These are phyloP conservation scores for Pyrenophora tritici-repentis DNA, from an alignment of 2,329 filamentous ascomycete genomes.

Conservation along the genomic window DNA sequence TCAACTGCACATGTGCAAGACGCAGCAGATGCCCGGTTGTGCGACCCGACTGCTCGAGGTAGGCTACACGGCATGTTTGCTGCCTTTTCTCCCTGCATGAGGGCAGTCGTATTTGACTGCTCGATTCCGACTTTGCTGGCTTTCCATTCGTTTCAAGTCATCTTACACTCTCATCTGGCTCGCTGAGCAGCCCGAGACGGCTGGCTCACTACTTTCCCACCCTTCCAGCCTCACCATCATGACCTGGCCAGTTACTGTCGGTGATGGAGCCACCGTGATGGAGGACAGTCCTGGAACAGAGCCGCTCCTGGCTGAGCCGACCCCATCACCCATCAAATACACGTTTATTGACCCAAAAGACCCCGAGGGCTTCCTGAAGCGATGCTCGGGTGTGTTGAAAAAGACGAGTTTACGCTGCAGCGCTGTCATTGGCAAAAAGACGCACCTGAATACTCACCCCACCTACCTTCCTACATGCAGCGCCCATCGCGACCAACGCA, in stretches of 20 bases:
- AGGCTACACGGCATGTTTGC: conserved; percentile 14
- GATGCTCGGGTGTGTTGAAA: conserved; percentile 37
- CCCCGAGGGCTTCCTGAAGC: conserved; percentile 33
- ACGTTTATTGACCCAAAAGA: conserved; percentile 28
- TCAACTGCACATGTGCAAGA: background rate
- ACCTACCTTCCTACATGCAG: conserved; percentile 38
- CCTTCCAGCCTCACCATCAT: background rate
- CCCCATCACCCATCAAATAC: conserved; percentile 3
- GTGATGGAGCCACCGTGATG: conserved; percentile 5
- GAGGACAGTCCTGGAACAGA: conserved; percentile 16
- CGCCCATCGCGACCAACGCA: conserved; percentile 35
- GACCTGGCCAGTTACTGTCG: background rate
- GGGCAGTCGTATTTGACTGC: background rate
- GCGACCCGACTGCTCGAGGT: background rate
- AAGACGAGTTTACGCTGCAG: conserved; percentile 31
- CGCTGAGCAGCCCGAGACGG: too few species aligned
- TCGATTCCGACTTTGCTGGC: background rate
- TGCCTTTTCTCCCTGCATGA: background rate
- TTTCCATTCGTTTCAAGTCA: too few species aligned
- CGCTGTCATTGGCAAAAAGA: conserved; percentile 28
- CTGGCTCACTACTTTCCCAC: background rate
- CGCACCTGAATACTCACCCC: conserved; percentile 27
- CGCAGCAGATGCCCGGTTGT: background rate
- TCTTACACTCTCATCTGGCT: too few species aligned
- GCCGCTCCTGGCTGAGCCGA: background rate